These are phyloP conservation scores for Glutinoglossum americanum DNA, from an alignment of 495 filamentous ascomycete genomes.

Conservation along the genomic window DNA sequence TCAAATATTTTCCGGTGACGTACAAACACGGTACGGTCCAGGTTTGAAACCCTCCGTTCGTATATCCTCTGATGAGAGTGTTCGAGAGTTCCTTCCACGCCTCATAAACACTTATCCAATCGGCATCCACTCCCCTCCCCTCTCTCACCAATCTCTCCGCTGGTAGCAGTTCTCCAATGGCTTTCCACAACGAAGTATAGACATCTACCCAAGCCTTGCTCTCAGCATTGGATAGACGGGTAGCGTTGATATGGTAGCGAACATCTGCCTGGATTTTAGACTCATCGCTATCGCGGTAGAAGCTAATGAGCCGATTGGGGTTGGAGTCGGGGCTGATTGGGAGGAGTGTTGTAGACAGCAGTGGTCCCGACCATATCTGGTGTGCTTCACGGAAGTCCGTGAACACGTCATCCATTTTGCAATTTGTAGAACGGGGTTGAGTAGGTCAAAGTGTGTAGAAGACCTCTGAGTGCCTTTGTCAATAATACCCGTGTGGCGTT, in stretches of 20 bases:
- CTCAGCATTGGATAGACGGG: conserved; percentile 38
- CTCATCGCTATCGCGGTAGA: conserved; percentile 34
- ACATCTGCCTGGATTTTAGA: conserved; percentile 33
- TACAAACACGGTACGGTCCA: conserved; percentile 88
- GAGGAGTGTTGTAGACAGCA: conserved; percentile 44
- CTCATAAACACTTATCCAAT: conserved; percentile 58
- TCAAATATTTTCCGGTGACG: conserved; percentile 56
- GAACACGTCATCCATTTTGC: conserved; percentile 38
- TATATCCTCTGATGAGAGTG: conserved; percentile 51
- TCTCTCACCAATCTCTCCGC: conserved; percentile 23
- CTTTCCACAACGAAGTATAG: conserved; percentile 65
- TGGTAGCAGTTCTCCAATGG: conserved; percentile 41
- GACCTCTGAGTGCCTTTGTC: neutral
- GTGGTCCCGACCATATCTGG: conserved; percentile 32
- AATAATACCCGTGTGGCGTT: neutral
- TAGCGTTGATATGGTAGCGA: conserved; percentile 16
- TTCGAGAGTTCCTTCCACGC: conserved; percentile 64
- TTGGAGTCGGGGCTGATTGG: conserved; percentile 37
- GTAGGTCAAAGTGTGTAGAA: neutral
- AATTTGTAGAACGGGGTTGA: neutral
- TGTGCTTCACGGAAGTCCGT: conserved; percentile 39
- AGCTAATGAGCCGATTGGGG: conserved; percentile 36
- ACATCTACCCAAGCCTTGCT: conserved; percentile 61
- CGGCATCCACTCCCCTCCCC: conserved; percentile 18
- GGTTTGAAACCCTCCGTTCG: conserved; percentile 41